These are phyloP conservation scores for Plenodomus biglobosus DNA, from an alignment of 2,329 filamentous ascomycete species.

Conservation along the genomic window DNA sequence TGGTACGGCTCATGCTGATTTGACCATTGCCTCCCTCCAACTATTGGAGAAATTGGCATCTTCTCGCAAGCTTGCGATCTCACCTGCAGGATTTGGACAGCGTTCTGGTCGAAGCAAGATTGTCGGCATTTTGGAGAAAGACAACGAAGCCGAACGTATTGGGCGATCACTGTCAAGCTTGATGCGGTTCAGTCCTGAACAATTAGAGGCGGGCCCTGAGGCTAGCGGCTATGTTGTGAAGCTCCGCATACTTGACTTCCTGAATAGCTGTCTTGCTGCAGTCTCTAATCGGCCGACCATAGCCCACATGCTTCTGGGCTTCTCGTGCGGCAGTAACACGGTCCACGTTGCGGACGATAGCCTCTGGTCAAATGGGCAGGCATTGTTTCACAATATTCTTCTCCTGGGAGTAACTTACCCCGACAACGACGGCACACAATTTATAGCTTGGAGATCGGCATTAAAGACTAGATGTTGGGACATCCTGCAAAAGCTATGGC, in stretches of 20 bases:
- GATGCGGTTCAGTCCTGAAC: slow-evolving; percentile 65
- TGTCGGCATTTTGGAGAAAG: slow-evolving; percentile 81
- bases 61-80: slow-evolving; percentile 76
- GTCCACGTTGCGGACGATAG: slow-evolving; percentile 69
- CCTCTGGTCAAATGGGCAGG: slow-evolving; percentile 69
- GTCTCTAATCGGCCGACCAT: slow-evolving; percentile 79
- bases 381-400: slow-evolving; percentile 82
- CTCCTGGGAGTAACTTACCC: slow-evolving; percentile 71
- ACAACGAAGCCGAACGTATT: slow-evolving; percentile 79
- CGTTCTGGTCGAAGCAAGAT: slow-evolving; percentile 76
- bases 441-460: slow-evolving; percentile 46
- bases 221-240: slow-evolving; percentile 80
- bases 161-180: slow-evolving; percentile 70
- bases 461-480: slow-evolving; percentile 51
- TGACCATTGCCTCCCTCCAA: slow-evolving; percentile 78
- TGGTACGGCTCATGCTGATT: slow-evolving; percentile 75
- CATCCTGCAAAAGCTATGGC: slow-evolving; percentile 80
- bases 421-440: slow-evolving; percentile 54
- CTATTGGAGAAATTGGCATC: slow-evolving; percentile 84
- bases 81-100: slow-evolving; percentile 63
- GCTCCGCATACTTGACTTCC: slow-evolving; percentile 78
- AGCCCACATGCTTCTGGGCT: slow-evolving; percentile 87
- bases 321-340: slow-evolving; percentile 71
- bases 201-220: slow-evolving; percentile 69
- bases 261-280: slow-evolving; percentile 76